Evolutionary conservation across 768 basidiomycete genomes (phyloP), one percentile per base, ranked within the genome.

Genomic region (Leccinum variicolor): DNA sequence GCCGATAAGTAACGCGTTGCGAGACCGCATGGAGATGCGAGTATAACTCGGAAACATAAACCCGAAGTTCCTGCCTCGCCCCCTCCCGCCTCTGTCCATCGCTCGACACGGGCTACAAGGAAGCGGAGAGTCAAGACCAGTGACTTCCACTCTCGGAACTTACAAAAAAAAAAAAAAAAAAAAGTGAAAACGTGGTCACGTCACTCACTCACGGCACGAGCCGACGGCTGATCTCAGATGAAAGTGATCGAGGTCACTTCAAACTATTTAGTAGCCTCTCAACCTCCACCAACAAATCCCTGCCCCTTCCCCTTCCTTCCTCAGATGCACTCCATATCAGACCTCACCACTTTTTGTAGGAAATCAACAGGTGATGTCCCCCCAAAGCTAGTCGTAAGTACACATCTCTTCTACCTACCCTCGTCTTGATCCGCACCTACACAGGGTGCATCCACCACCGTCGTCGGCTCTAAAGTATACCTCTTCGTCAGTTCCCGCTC

Each of bases 391-490:
- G 90, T 95, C 57, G 92, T 92, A 77, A 57, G 90, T 9, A 6
- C 51, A 10, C 33, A 28, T 19, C 52, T n/a, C 13, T 17, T 26
- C 2, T 19, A 52, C 3, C n/a, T 15, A 11, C 21, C 33, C 4
- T 26, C 50, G n/a, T n/a, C 36, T n/a, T 55, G 28, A 56, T 41
- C 49, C 47, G 9, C 36, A n/a, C 56, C 33, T 15, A 36, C 41
- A 21, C 41, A 92, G 89, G 94, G 94, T 54, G 89, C 94, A 23
- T 92, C 91, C 8, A 91, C 91, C n/a, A 94, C 93, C 41, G 87
- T 94, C 58, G 82, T 94, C 33, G 90, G 89, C 50, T 87, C 88
- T 47, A 89, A 89, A 73, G 84, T 94, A 82, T 96, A 90, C 70
- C 83, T 97, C 33, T 96, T 95, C 69, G 91, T 92, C 68, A 75